Percentiles rank a stretch among this genome's conserved stretches.
Conservation (phyloP, 2,329 filamentous ascomycete species). For the Fusarium longipes region DNA sequence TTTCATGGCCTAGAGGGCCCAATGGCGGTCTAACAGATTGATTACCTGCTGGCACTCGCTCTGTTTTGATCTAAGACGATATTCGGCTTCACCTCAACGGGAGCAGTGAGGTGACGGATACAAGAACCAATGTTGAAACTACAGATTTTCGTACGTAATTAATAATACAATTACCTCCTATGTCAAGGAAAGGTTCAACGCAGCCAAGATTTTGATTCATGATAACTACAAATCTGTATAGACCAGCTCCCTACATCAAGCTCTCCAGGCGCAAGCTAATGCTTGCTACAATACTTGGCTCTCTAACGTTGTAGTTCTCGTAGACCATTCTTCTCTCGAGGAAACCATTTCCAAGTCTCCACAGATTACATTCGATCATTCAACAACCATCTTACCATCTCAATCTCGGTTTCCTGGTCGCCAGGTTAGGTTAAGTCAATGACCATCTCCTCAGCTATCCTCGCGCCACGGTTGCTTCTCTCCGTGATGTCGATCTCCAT, state of each 20-base stretch:
- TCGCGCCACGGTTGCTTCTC: background rate
- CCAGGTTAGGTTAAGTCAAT: slow-evolving; percentile 42
- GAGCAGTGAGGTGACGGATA: background rate
- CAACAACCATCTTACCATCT: background rate
- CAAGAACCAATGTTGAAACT: background rate
- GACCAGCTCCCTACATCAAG: background rate
- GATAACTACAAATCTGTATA: slow-evolving; percentile 13
- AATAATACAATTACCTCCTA: too few species aligned
- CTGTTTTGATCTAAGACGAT: background rate
- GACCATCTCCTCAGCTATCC: slow-evolving; percentile 19
- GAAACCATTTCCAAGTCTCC: slow-evolving; percentile 9
- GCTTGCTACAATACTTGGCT: slow-evolving; percentile 6
- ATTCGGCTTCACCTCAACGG: background rate
- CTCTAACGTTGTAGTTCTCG: slow-evolving; percentile 3
- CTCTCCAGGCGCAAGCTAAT: background rate
- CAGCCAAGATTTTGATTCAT: slow-evolving; percentile 11
- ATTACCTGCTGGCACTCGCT: background rate
- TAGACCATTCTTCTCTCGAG: background rate
- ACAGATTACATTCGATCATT: background rate
- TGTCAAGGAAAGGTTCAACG: background rate
- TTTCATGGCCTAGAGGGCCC: too few species aligned
- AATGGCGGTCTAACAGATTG: background rate
- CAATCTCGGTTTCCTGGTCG: background rate
- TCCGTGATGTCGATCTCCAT: slow-evolving; percentile 37
- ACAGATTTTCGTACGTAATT: too few species aligned